A percentile compares a stretch with the other conserved stretches of the same genome.
These are phyloP conservation scores for Pythium folliculosum DNA, from an alignment of 352 stramenopile genomes.

Conservation along the genomic window DNA sequence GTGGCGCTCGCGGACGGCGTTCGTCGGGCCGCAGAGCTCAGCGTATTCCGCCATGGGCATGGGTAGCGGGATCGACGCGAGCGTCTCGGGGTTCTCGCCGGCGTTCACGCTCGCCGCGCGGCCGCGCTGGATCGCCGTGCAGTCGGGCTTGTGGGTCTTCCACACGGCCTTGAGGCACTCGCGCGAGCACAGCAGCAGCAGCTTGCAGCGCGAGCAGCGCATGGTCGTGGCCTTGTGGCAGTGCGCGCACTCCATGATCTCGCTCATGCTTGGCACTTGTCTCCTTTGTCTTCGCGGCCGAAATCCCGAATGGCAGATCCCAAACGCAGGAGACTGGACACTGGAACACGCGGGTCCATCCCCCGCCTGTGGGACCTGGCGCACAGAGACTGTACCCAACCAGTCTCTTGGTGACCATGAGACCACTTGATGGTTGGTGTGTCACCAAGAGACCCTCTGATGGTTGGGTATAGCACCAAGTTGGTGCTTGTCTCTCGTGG, in stretches of 20 bases:
- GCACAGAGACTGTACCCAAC: not conserved
- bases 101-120: not conserved
- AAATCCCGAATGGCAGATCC: too few species aligned
- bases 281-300: too few species aligned
- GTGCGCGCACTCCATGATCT: constrained; percentile 6
- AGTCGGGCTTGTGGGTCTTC: constrained; percentile 18
- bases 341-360: not conserved
- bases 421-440: too few species aligned
- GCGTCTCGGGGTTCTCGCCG: constrained; percentile 5
- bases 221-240: constrained; percentile 9
- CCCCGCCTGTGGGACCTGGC: not conserved
- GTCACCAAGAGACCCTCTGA: too few species aligned
- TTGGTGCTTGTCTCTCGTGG: not conserved
- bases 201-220: constrained; percentile 17
- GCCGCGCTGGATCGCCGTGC: constrained; percentile 1
- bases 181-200: constrained; percentile 10
- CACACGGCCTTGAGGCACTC: constrained; percentile 9
- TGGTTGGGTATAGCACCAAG: too few species aligned
- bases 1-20: not conserved
- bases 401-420: too few species aligned
- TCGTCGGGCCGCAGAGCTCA: not conserved
- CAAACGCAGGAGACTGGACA: too few species aligned
- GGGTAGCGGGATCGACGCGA: constrained; percentile 5
- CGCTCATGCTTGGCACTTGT: not conserved
- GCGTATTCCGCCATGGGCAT: not conserved